Evolutionary conservation across 306 rosid genomes (phyloP).

Genomic region (Quercus bicolor): DNA sequence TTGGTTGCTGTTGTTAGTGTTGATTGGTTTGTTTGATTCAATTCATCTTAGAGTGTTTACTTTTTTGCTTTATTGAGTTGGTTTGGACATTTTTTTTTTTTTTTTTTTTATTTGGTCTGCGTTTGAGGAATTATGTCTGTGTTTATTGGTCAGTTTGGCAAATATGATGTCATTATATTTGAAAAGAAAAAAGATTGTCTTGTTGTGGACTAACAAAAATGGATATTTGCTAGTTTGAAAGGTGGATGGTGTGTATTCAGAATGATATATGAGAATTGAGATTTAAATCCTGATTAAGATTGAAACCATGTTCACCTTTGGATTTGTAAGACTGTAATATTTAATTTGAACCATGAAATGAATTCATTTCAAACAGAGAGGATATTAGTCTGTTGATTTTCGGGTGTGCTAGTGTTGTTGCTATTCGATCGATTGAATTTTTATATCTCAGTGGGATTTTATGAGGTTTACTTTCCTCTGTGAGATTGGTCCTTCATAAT

Average conservation of each 20-base stretch:
- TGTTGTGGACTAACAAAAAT: not conserved
- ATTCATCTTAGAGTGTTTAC: not conserved
- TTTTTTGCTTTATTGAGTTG: not conserved
- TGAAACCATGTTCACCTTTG: not conserved
- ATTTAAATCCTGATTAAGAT: not conserved
- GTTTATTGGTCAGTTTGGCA: not conserved
- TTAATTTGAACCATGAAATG: too few relatives aligned
- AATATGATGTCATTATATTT: too few relatives aligned
- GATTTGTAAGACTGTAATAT: too few relatives aligned
- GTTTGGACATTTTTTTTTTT: not conserved
- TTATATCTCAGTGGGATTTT: not conserved
- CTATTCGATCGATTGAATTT: not conserved
- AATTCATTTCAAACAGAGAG: too few relatives aligned
- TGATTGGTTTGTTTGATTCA: not conserved
- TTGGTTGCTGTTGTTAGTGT: not conserved
- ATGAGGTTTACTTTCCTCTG: not conserved
- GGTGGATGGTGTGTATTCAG: not conserved
- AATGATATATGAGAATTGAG: not conserved
- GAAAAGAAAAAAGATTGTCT: too few relatives aligned
- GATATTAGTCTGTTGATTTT: not conserved
- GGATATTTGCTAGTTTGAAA: not conserved
- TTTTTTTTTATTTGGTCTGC: not conserved
- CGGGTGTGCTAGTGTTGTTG: not conserved
- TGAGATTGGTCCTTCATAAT: not conserved
- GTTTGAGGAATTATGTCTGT: not conserved